phyloP scores from a whole-genome alignment of 331 rosid species.

The Malus hybrid region DNA sequence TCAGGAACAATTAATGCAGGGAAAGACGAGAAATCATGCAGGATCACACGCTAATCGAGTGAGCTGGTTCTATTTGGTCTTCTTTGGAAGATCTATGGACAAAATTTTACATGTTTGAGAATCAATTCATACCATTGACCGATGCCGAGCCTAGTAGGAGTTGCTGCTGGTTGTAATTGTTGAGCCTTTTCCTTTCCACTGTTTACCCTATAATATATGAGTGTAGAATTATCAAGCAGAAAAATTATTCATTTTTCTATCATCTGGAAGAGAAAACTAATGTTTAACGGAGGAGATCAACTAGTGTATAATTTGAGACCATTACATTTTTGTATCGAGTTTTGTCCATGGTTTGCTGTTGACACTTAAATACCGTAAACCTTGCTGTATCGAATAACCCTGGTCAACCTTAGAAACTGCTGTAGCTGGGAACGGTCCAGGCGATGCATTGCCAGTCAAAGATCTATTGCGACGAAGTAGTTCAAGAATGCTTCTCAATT shows the following conservation, averaged over 20 bases:
- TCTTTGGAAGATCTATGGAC: no score
- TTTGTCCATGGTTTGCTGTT: slow-evolving; percentile 15
- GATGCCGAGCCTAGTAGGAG: slow-evolving; percentile 14
- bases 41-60: no score
- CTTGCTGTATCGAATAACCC: slow-evolving; percentile 17
- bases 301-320: no score
- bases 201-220: not conserved
- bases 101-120: not conserved
- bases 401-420: slow-evolving; percentile 2
- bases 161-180: slow-evolving; percentile 14
- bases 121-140: slow-evolving; percentile 26
- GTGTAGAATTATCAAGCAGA: not conserved
- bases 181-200: slow-evolving; percentile 11
- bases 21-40: no score
- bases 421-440: slow-evolving; percentile 12
- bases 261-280: no score
- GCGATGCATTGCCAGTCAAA: not conserved
- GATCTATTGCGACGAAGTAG: no score
- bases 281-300: no score
- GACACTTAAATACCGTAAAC: slow-evolving; percentile 28
- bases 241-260: no score
- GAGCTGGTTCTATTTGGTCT: no score
- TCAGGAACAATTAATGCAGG: no score
- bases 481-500: slow-evolving; percentile 24
- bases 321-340: slow-evolving; percentile 4